Evolutionary conservation across 73 alveolate genomes (phyloP).

Genomic region (Tetrahymena malaccensis): DNA sequence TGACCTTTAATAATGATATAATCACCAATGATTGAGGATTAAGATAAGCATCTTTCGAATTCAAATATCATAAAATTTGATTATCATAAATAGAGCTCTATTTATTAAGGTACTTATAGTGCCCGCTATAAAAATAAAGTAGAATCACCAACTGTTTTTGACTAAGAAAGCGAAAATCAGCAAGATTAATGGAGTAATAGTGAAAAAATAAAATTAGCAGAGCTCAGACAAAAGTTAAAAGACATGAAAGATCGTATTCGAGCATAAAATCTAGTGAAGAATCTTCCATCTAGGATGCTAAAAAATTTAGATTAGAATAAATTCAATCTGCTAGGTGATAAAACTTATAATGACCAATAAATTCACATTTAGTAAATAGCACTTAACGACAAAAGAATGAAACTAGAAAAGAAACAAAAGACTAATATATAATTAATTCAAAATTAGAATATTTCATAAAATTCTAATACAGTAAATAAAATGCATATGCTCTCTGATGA

Average conservation of each 20-base stretch:
- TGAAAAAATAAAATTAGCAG: background rate
- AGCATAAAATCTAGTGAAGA: background rate
- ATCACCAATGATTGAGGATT: background rate
- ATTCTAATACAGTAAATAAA: background rate
- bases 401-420: background rate
- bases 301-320: background rate
- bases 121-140: background rate
- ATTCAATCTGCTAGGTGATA: background rate
- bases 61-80: background rate
- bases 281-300: background rate
- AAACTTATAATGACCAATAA: background rate
- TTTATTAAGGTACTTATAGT: background rate
- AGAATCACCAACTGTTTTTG: background rate
- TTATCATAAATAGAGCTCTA: background rate
- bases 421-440: background rate
- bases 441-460: background rate
- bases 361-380: background rate
- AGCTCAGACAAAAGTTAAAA: background rate
- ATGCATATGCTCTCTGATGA: background rate
- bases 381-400: background rate
- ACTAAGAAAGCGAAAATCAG: background rate
- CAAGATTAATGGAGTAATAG: background rate
- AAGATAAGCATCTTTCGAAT: background rate
- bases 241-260: background rate
- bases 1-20: background rate